Evolutionary conservation across 2,329 filamentous ascomycete species (phyloP), one percentile per base, ranked within the genome.

Genomic region (Phoma herbarum): DNA sequence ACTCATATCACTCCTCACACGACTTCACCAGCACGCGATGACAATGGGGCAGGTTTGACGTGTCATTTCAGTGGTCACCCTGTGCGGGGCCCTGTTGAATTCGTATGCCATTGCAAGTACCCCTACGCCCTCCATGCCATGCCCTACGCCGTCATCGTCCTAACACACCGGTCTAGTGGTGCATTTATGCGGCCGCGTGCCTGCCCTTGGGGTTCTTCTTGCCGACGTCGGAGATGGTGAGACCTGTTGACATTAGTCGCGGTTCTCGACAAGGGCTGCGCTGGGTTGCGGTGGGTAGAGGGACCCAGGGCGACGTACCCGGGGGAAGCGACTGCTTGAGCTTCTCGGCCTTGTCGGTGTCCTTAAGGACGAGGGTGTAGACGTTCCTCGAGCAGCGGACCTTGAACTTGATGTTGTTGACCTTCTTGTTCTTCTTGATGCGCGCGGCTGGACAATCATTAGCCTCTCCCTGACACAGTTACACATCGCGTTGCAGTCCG

Each of bases 291-390:
- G 35, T 39, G 16, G 8, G 35, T 14, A 23, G n/a, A n/a, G n/a
- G n/a, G n/a, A n/a, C n/a, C n/a, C n/a, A 9, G 23, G 33, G 18
- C 14, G 46, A 26, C 92, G 77, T 93, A 99, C 95, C 91, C 76
- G 95, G 96, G 78, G 95, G 96, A 69, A 99, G 87, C 81, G 89
- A 93, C 88, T 98, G 94, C 93, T 97, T 98, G 75, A 99, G 90
- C 91, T 99, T 99, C 86, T 98, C 95, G 83, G 94, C 96, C 92
- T 98, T 98, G 81, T 97, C 95, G 79, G 88, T 88, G 85, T 99
- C 95, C 89, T 97, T 97, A 78, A 99, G 90, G 81, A 96, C 91
- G 76, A 99, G 90, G 75, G 95, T 97, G 91, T 99, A 99, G 75
- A 99, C 87, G 87, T 95, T 89, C 79, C 89, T 88, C 81, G 92